Evolutionary conservation across 192 early-diverging fungal species (phyloP), one percentile per base, ranked within the genome.

Genomic region (Allomyces javanicus): DNA sequence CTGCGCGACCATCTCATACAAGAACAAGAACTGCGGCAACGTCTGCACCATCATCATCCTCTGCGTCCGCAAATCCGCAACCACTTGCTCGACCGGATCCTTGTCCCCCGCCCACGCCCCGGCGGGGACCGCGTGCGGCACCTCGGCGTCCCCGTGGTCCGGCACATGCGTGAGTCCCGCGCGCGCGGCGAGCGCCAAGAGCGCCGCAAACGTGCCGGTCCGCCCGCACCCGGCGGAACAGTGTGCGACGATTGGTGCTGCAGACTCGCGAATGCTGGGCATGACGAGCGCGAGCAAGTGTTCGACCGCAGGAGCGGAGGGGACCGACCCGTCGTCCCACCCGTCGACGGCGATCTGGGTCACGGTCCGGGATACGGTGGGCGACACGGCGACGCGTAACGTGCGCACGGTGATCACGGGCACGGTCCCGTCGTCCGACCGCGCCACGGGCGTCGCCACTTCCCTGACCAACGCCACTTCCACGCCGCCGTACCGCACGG

Each of bases 211-310:
- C 4, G 82, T 77, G 2, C 79, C 82, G 1, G 82, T 83, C 12
- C 82, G 72, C 1, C 82, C 82, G 65, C 77, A 78, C 9, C 82
- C 82, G 19, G 82, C 82, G 19, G 72, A 74, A 62, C 82, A 84
- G 63, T 84, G 82, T 14, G 83, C 76, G 9, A 81, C 67, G 70
- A 79, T 74, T 1, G 78, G 81, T 50, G 50, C 17, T 12, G 17
- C 3, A 0, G 50, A 21, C 3, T 58, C 17, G 17, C 12, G 21
- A n/a, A 21, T 58, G 0, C 4, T 3, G 50, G 17, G 17, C 6
- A 58, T 21, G 50, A 58, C 17, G 17, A 14, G 50, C 12, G 21
- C 50, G 21, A 58, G 50, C 17, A 21, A 58, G 17, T 21, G 21
- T 14, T 40, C 33, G 4, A 58, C 50, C 12, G 50, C 12, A 2